Evolutionary conservation across 495 filamentous ascomycete genomes (phyloP), one percentile per base, ranked within the genome.

Genomic region (Hyaloscypha variabilis): DNA sequence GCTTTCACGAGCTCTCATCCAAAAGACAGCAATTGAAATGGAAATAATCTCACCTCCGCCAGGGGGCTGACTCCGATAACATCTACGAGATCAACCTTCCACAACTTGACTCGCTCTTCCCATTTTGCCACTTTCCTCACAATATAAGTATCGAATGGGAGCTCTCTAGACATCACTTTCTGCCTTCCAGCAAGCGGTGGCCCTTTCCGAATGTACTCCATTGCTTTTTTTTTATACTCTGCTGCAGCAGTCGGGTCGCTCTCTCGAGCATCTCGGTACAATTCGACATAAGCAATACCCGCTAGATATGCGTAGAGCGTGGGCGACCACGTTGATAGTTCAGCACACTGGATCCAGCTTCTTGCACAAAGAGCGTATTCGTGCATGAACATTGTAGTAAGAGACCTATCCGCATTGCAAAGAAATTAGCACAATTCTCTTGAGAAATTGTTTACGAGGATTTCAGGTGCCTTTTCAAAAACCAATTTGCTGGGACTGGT

Each of bases 141-240:
- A 0, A 94, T 91, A 72, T 96, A 97, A 31, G 90, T 80, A 76
- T 99, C 96, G 63, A 98, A 94, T 1, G 96, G 95, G 19, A 97
- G 79, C 68, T 93, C 90, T 19, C 88, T 85, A 1, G 92, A 90
- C 90, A 98, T 91, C 77, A 98, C 92, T 11, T 85, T 82, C 76
- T 97, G 97, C 77, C 89, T 92, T 49, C 94, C 94, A 8, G 90
- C 90, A 55, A 90, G 81, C 0, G 85, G 82, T 1, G 91, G 92
- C 2, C 91, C 91, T 64, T 86, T 87, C 42, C 83, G 81, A 64
- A 98, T 78, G 63, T 88, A 84, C 60, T 91, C 84, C 5, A 88
- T 73, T 1, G 78, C 78, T 62, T 78, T 73, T 2, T 71, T 63
- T 23, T 72, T 86, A 55, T 90, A 84, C 28, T 72, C 62, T 53